Percentiles rank a stretch among this genome's conserved stretches.
phyloP scores from a whole-genome alignment of 2,329 filamentous ascomycete species.

The Aspergillus proliferans region DNA sequence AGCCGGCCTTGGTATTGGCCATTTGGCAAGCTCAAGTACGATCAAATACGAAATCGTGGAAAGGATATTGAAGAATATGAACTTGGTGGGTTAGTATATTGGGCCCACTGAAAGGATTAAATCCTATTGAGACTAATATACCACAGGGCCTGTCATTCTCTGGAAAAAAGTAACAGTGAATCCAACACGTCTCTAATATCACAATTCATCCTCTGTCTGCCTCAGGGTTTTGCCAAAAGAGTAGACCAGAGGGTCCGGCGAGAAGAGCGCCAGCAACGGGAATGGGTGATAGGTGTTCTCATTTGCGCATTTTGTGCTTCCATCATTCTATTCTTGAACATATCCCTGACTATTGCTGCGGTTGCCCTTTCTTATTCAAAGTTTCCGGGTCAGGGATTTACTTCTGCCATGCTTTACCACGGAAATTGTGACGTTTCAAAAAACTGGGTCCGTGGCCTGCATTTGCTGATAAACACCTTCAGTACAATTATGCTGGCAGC shows the following conservation, averaged over 20 bases:
- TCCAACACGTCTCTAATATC: neutral
- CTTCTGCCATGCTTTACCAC: neutral
- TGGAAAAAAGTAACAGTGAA: neutral
- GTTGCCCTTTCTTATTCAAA: neutral
- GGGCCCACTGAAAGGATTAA: neutral
- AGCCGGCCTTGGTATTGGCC: neutral
- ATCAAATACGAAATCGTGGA: neutral
- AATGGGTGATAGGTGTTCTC: neutral
- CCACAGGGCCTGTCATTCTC: neutral
- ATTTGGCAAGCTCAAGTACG: neutral
- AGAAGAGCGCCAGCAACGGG: neutral
- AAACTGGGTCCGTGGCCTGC: conserved; percentile 20
- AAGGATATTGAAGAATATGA: neutral
- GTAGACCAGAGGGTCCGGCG: neutral
- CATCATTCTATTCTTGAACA: neutral
- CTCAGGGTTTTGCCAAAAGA: neutral
- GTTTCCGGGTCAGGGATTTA: neutral
- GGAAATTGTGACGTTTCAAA: conserved; percentile 4
- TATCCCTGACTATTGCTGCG: neutral
- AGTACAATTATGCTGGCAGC: conserved; percentile 42
- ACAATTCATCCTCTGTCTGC: neutral
- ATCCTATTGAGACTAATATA: neutral
- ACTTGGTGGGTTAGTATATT: neutral
- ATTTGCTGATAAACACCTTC: conserved; percentile 46
- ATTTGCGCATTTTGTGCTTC: neutral